Conservation (phyloP, 1,139 yeast species). For the Candida gigantensis region DNA sequence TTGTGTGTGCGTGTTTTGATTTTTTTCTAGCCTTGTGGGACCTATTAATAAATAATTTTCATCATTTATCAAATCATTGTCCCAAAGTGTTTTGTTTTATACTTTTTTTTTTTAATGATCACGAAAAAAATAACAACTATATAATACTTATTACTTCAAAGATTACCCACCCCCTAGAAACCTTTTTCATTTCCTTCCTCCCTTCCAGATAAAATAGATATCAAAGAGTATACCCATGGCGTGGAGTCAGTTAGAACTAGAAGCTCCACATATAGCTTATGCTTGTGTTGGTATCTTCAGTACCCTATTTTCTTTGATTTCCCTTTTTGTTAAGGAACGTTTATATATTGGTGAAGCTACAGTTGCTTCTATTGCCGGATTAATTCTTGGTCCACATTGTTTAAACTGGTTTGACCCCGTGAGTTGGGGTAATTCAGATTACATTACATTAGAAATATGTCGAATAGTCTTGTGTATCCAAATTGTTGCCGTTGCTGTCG, state of each 20-base stretch:
- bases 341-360: conserved; percentile 95
- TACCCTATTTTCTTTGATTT: conserved; percentile 82
- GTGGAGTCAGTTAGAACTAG: conserved; percentile 46
- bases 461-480: conserved; percentile 88
- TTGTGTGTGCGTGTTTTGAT: too few relatives aligned
- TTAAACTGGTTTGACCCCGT: conserved; percentile 85
- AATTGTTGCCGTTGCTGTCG: conserved; percentile 97
- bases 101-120: too few relatives aligned
- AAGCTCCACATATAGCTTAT: conserved; percentile 78
- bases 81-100: too few relatives aligned
- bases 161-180: too few relatives aligned
- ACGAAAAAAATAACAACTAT: too few relatives aligned
- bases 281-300: conserved; percentile 92
- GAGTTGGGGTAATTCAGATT: conserved; percentile 89
- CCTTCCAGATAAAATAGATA: not conserved
- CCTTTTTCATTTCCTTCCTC: not conserved
- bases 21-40: too few relatives aligned
- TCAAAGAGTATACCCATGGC: conserved; percentile 23
- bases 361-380: conserved; percentile 87
- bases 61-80: too few relatives aligned
- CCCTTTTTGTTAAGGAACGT: conserved; percentile 86
- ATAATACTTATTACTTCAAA: too few relatives aligned
- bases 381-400: conserved; percentile 93
- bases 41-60: too few relatives aligned
- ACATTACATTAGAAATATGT: conserved; percentile 83